A percentile compares a stretch with the other conserved stretches of the same genome.
Conservation (phyloP, 306 rosid genomes). For the Lupinus albus region DNA sequence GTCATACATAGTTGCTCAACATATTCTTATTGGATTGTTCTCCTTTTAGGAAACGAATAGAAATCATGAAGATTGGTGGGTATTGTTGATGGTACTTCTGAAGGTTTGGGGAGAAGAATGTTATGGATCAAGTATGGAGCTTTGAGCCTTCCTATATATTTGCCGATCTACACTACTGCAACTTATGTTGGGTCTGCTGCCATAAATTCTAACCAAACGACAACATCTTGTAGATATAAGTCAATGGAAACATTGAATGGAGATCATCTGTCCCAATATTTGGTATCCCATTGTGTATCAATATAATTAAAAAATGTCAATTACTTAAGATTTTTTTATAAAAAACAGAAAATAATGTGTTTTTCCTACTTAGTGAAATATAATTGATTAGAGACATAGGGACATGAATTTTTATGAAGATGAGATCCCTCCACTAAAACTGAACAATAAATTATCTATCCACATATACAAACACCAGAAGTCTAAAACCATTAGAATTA, state of each 20-base stretch:
- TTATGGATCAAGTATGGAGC: slow-evolving; percentile 82
- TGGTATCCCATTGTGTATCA: no score
- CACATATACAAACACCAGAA: slow-evolving; percentile 9
- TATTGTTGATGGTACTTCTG: slow-evolving; percentile 37
- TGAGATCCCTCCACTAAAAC: no score
- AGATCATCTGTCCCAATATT: no score
- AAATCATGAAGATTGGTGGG: slow-evolving; percentile 39
- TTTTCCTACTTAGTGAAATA: no score
- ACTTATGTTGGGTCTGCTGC: slow-evolving; percentile 57
- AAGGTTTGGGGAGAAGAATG: slow-evolving; percentile 74
- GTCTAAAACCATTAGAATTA: slow-evolving; percentile 39
- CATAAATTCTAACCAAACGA: slow-evolving; percentile 63
- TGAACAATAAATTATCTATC: slow-evolving; percentile 8
- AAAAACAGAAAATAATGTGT: no score
- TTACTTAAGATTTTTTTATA: no score
- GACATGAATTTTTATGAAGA: no score
- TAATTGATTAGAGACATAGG: no score
- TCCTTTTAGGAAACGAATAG: slow-evolving; percentile 41
- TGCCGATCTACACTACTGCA: slow-evolving; percentile 61
- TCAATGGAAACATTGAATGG: slow-evolving; percentile 35
- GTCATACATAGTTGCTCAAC: no score
- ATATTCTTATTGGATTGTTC: slow-evolving; percentile 14
- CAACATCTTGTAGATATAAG: slow-evolving; percentile 55
- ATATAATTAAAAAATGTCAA: no score
- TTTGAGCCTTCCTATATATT: slow-evolving; percentile 54